phyloP scores from a whole-genome alignment of 805 yeast species.

The Scheffersomyces spartinae region DNA sequence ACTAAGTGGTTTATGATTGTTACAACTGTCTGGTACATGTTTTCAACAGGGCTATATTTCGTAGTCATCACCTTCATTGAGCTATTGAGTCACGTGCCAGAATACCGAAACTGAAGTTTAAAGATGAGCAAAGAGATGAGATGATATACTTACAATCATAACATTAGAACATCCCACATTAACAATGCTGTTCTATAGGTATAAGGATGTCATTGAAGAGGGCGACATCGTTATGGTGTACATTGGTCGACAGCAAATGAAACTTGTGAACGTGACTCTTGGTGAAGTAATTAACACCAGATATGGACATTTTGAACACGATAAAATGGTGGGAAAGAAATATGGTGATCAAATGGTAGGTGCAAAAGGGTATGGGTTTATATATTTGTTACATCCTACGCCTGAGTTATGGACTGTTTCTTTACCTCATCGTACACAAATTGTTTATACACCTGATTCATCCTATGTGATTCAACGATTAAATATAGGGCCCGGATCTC shows the following conservation, averaged over 20 bases:
- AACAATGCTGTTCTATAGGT: conserved; percentile 40
- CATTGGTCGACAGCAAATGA: conserved; percentile 68
- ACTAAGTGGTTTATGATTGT: too few species aligned
- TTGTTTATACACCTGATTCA: conserved; percentile 93
- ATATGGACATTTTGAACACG: conserved; percentile 84
- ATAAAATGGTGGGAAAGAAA: conserved; percentile 63
- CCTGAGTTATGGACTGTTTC: conserved; percentile 97
- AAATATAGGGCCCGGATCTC: conserved; percentile 58
- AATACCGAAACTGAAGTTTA: too few species aligned
- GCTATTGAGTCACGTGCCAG: too few species aligned
- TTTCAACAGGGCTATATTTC: too few species aligned
- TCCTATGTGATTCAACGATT: conserved; percentile 81
- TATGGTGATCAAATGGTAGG: conserved; percentile 83
- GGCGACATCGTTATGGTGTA: conserved; percentile 84
- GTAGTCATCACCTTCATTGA: too few species aligned
- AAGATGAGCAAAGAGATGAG: too few species aligned
- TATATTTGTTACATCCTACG: conserved; percentile 81
- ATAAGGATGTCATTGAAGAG: conserved; percentile 61
- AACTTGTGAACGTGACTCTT: conserved; percentile 52
- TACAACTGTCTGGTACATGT: too few species aligned
- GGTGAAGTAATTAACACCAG: conserved; percentile 69
- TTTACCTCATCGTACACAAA: conserved; percentile 94
- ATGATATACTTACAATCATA: conserved; percentile 18
- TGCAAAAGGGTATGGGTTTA: conserved; percentile 67
- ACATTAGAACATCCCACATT: too few species aligned